Evolutionary conservation across 1,139 yeast species (phyloP).

Genomic region (Candida frijolesensis): DNA sequence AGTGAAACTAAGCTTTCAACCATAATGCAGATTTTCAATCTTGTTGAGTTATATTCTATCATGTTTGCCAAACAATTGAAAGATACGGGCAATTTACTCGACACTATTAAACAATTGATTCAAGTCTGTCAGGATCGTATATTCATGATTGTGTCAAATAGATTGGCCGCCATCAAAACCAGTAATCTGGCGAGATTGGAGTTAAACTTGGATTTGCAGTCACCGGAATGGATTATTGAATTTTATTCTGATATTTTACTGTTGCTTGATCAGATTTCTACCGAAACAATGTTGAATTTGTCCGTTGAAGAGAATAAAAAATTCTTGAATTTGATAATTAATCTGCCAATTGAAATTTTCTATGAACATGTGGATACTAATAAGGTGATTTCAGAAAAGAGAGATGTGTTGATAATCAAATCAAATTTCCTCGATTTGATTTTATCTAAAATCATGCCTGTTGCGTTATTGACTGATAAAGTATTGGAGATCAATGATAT

Average conservation of each 20-base stretch:
- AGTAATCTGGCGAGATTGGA: conserved; percentile 47
- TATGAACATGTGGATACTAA: conserved; percentile 32
- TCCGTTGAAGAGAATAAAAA: conserved; percentile 30
- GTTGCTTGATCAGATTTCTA: conserved; percentile 46
- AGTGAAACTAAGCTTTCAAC: conserved; percentile 61
- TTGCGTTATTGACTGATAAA: conserved; percentile 40
- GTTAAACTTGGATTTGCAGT: conserved; percentile 51
- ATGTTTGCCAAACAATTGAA: conserved; percentile 61
- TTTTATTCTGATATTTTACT: conserved; percentile 55
- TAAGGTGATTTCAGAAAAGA: conserved; percentile 27
- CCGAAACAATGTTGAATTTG: conserved; percentile 41
- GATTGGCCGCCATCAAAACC: conserved; percentile 41
- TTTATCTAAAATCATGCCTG: conserved; percentile 55
- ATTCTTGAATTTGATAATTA: conserved; percentile 41
- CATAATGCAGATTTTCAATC: conserved; percentile 60
- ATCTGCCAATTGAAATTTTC: conserved; percentile 52
- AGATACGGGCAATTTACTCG: conserved; percentile 21
- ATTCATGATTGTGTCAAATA: conserved; percentile 39
- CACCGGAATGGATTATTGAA: conserved; percentile 75
- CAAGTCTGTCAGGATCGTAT: conserved; percentile 43
- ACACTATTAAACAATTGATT: conserved; percentile 28
- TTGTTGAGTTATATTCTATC: conserved; percentile 66
- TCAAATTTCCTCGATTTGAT: conserved; percentile 64
- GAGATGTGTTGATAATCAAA: conserved; percentile 46
- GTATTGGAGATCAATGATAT: conserved; percentile 39